These are phyloP conservation scores for Zygosaccharomyces rouxii DNA, from an alignment of 805 yeast genomes.

Conservation along the genomic window DNA sequence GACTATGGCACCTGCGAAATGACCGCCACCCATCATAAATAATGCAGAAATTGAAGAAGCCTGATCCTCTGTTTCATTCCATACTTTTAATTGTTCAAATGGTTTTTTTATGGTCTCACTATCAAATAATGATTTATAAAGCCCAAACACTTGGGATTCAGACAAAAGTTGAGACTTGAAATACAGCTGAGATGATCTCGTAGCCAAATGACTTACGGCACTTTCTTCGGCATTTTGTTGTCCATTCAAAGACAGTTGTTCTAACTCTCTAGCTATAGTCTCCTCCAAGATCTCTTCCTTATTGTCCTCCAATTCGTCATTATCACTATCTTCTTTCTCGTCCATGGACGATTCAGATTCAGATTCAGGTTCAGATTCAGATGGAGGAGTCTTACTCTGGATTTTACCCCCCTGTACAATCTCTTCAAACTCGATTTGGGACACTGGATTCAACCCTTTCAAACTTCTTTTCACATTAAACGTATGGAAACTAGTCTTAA, in stretches of 20 bases:
- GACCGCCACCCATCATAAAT: conserved; percentile 96
- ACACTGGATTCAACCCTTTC: conserved; percentile 42
- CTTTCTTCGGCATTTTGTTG: conserved; percentile 29
- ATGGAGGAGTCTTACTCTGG: conserved; percentile 51
- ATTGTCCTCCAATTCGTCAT: conserved; percentile 23
- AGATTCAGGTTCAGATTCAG: conserved; percentile 46
- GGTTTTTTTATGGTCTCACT: conserved; percentile 46
- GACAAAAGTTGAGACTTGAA: conserved; percentile 49
- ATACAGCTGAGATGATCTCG: conserved; percentile 64
- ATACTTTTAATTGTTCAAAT: conserved; percentile 40
- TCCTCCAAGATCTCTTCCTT: conserved; percentile 25
- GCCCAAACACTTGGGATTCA: conserved; percentile 50
- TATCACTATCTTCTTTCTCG: conserved; percentile 34
- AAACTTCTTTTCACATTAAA: conserved; percentile 54
- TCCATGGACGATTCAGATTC: conserved; percentile 23
- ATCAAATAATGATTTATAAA: conserved; percentile 60
- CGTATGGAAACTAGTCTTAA: conserved; percentile 54
- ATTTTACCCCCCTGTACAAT: conserved; percentile 18
- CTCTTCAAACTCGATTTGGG: conserved; percentile 56
- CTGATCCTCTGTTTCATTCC: conserved; percentile 31
- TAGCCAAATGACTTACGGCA: conserved; percentile 51
- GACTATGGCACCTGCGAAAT: conserved; percentile 92
- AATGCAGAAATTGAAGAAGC: conserved; percentile 56
- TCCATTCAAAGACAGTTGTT: conserved; percentile 16
- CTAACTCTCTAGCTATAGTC: conserved; percentile 26